Conservation (phyloP, 805 yeast genomes). For the Starmerella cellae region DNA sequence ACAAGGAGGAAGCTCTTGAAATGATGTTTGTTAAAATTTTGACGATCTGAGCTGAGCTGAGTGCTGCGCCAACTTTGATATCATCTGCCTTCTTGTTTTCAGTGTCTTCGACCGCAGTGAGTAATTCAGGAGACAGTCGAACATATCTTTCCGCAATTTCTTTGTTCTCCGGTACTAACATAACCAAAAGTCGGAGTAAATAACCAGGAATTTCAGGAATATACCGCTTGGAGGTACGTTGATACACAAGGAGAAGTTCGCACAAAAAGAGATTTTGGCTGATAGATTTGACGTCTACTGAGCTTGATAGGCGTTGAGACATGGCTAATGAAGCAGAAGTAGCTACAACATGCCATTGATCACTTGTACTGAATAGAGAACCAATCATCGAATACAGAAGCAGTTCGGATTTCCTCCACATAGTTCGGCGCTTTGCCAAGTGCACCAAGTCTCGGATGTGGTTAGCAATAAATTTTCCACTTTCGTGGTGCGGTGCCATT, state of each 20-base stretch:
- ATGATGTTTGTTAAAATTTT: conserved; percentile 8
- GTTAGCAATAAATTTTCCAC: conserved; percentile 39
- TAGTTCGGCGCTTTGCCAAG: conserved; percentile 37
- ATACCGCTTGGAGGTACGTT: conserved; percentile 63
- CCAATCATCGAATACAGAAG: conserved; percentile 63
- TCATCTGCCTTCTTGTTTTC: neutral
- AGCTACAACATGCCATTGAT: conserved; percentile 80
- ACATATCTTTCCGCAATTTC: conserved; percentile 7
- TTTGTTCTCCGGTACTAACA: neutral
- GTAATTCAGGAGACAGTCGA: conserved; percentile 4
- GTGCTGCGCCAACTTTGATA: neutral
- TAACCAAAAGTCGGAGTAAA: conserved; percentile 24
- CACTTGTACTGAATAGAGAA: conserved; percentile 78
- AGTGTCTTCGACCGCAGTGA: neutral
- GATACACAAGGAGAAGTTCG: conserved; percentile 56
- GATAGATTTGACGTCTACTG: conserved; percentile 33
- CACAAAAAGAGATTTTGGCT: conserved; percentile 54
- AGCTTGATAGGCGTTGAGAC: conserved; percentile 52
- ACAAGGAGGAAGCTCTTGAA: conserved; percentile 20
- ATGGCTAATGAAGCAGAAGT: conserved; percentile 70
- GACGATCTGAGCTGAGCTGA: neutral
- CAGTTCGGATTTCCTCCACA: conserved; percentile 39
- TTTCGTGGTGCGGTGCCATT: conserved; percentile 53
- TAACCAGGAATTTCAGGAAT: conserved; percentile 65
- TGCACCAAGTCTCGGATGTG: conserved; percentile 45